Percentiles rank a stretch among this genome's conserved stretches.
Evolutionary conservation across 2,329 filamentous ascomycete species (phyloP).

Genomic region (Pyrenophora graminea): DNA sequence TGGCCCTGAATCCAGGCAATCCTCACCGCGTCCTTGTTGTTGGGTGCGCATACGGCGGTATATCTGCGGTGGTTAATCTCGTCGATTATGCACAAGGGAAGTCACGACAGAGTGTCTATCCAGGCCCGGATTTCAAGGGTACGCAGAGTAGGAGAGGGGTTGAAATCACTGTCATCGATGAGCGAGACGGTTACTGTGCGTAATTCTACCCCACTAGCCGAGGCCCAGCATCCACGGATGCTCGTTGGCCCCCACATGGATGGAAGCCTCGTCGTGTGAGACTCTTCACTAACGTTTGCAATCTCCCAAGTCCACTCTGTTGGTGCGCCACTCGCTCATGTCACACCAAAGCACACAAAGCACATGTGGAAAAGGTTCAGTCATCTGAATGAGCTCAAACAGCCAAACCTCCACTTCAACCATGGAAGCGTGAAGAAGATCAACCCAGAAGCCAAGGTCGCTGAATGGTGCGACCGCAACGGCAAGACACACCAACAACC

Average conservation of each 20-base stretch:
- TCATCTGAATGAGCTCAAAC: slow-evolving; percentile 68
- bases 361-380: slow-evolving; percentile 73
- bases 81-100: slow-evolving; percentile 66
- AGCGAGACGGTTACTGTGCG: slow-evolving; percentile 83
- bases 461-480: slow-evolving; percentile 58
- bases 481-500: slow-evolving; percentile 50
- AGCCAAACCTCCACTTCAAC: slow-evolving; percentile 64
- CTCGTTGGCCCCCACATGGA: slow-evolving; percentile 10
- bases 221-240: slow-evolving; percentile 9
- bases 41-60: slow-evolving; percentile 73
- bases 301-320: slow-evolving; percentile 71
- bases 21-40: slow-evolving; percentile 62
- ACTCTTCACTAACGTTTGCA: slow-evolving; percentile 22
- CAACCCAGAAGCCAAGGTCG: slow-evolving; percentile 63
- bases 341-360: slow-evolving; percentile 64
- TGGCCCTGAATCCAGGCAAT: slow-evolving; percentile 35
- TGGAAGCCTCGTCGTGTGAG: slow-evolving; percentile 13
- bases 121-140: slow-evolving; percentile 43
- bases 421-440: slow-evolving; percentile 68
- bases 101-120: slow-evolving; percentile 52
- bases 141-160: slow-evolving; percentile 57
- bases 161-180: slow-evolving; percentile 75
- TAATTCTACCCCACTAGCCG: slow-evolving; percentile 23
- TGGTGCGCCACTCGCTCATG: slow-evolving; percentile 73
- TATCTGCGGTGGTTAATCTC: slow-evolving; percentile 69